Percentiles rank a stretch among this genome's conserved stretches.
These are phyloP conservation scores for Kodamaea derodonti DNA, from an alignment of 1,139 yeast genomes.

Conservation along the genomic window DNA sequence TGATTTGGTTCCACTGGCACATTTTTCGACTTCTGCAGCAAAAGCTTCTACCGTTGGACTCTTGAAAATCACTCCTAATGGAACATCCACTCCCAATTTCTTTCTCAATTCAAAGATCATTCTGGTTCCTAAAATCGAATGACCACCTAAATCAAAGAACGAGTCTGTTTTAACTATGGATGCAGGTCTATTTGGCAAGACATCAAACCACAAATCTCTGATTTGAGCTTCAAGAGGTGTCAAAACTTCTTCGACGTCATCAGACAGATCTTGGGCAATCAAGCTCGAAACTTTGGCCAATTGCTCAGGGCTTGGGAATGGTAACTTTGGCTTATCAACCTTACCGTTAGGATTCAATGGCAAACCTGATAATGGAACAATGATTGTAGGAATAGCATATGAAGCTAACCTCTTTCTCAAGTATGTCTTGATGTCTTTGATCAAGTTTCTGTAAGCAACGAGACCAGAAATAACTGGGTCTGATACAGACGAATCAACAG, in stretches of 20 bases:
- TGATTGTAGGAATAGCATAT: constrained; percentile 88
- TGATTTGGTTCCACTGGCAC: constrained; percentile 26
- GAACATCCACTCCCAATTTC: constrained; percentile 72
- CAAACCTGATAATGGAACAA: constrained; percentile 79
- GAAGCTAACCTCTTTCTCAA: constrained; percentile 86
- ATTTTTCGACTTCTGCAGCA: constrained; percentile 65
- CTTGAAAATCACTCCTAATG: constrained; percentile 85
- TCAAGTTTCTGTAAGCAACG: constrained; percentile 68
- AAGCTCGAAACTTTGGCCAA: constrained; percentile 61
- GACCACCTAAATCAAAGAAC: constrained; percentile 97
- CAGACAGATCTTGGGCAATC: constrained; percentile 29
- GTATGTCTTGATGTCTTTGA: constrained; percentile 75
- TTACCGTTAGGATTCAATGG: constrained; percentile 98
- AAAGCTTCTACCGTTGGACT: constrained; percentile 80
- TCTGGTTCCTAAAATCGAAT: constrained; percentile 92
- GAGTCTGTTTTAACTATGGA: constrained; percentile 74
- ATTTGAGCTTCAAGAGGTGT: constrained; percentile 64
- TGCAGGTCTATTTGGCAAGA: constrained; percentile 83
- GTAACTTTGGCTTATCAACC: constrained; percentile 94
- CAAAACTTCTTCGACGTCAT: constrained; percentile 37
- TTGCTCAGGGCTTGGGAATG: constrained; percentile 90
- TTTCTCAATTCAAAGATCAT: constrained; percentile 92
- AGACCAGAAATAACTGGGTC: constrained; percentile 81
- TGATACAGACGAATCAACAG: constrained; percentile 24
- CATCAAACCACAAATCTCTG: constrained; percentile 78